phyloP scores from a whole-genome alignment of 139 green algal species.

The Dunaliella primolecta region DNA sequence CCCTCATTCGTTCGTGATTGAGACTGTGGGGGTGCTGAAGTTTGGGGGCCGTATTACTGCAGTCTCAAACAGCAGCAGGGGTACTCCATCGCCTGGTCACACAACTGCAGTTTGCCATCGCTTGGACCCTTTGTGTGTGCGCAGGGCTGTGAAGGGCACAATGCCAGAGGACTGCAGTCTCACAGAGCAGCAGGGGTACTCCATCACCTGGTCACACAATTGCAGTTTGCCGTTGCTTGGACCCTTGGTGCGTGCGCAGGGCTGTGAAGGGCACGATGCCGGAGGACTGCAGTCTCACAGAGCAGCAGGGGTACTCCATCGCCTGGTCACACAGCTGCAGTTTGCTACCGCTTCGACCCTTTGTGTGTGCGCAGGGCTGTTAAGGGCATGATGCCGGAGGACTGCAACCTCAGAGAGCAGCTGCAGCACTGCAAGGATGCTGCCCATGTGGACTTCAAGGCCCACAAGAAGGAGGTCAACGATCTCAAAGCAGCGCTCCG shows the following conservation, averaged over 20 bases:
- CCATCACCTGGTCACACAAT: too few species aligned
- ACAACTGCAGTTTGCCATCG: too few species aligned
- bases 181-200: constrained; percentile 27
- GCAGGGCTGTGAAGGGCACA: constrained; percentile 23
- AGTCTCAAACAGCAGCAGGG: constrained; percentile 34
- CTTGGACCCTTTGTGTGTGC: too few species aligned
- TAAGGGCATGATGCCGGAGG: constrained; percentile 20
- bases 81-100: too few species aligned
- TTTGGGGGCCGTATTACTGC: too few species aligned
- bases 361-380: constrained; percentile 22
- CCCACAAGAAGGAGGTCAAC: constrained; percentile 29
- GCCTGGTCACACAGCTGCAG: too few species aligned
- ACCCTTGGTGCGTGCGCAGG: too few species aligned
- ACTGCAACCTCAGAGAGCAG: constrained; percentile 26
- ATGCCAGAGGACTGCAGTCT: constrained; percentile 27
- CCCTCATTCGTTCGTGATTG: too few species aligned
- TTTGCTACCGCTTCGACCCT: too few species aligned
- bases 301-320: constrained; percentile 30
- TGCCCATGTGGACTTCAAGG: constrained; percentile 22
- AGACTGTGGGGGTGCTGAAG: too few species aligned
- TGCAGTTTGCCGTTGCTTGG: too few species aligned
- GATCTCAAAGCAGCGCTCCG: constrained; percentile 26
- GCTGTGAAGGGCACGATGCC: constrained; percentile 24
- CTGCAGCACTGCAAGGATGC: constrained; percentile 32
- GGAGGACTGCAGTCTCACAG: constrained; percentile 20